Evolutionary conservation across 441 rosid genomes (phyloP).

Genomic region (Syzygium syzygioides): DNA sequence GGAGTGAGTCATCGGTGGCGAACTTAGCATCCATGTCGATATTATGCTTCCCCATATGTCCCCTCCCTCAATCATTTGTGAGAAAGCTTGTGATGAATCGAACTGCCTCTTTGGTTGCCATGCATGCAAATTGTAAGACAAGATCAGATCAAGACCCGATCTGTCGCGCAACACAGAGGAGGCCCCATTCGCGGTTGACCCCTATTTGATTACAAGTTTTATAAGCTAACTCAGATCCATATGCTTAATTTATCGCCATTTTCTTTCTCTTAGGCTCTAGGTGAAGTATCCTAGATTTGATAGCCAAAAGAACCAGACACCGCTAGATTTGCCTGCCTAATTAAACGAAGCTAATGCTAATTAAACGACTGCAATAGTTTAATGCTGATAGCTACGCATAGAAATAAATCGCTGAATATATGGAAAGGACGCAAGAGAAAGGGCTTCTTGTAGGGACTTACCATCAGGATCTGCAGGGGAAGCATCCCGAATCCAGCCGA

Average conservation of each 20-base stretch:
- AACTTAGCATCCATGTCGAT: neutral
- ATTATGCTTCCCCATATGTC: neutral
- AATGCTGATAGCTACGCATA: neutral
- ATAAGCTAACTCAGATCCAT: neutral
- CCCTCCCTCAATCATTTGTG: neutral
- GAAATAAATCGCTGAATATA: neutral
- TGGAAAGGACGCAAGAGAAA: neutral
- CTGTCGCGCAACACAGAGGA: neutral
- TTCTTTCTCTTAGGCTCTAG: neutral
- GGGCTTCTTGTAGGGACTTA: conserved; percentile 20
- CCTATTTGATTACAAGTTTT: neutral
- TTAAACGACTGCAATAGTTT: neutral
- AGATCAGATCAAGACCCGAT: neutral
- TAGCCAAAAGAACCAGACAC: neutral
- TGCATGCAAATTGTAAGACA: neutral
- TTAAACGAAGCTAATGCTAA: neutral
- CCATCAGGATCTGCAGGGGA: conserved; percentile 74
- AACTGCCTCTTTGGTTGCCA: neutral
- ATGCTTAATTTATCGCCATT: neutral
- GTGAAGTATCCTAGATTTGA: neutral
- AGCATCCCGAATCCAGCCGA: conserved; percentile 3
- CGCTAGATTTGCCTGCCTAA: neutral
- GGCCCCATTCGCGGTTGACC: neutral
- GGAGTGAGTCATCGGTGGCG: neutral
- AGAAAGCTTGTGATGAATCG: neutral